A percentile compares a stretch with the other conserved stretches of the same genome.
Conservation (phyloP, 345 rosid genomes). For the Murraya paniculata region DNA sequence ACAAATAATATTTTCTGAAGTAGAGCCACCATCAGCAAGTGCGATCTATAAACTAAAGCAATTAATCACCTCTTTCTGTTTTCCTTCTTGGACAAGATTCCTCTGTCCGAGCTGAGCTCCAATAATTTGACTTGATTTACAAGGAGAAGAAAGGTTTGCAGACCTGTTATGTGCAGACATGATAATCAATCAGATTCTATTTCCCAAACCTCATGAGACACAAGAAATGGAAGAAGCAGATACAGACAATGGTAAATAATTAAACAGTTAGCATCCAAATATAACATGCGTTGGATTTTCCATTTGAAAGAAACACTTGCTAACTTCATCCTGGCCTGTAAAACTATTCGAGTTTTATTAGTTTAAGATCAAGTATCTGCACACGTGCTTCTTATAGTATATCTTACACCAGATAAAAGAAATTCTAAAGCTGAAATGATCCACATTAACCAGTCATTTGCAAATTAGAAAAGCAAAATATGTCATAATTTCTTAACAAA, state of each 20-base stretch:
- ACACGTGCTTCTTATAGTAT: background rate
- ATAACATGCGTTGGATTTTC: background rate
- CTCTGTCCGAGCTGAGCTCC: background rate
- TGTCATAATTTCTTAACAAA: background rate
- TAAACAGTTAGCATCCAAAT: background rate
- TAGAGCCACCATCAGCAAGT: background rate
- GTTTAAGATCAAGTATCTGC: background rate
- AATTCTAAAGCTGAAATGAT: background rate
- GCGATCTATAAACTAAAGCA: background rate
- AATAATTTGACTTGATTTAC: background rate
- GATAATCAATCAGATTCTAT: constrained; percentile 7
- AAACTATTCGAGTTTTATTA: background rate
- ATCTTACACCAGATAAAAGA: background rate
- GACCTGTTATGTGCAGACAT: constrained; percentile 13
- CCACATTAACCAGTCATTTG: background rate
- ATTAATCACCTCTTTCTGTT: constrained; percentile 12
- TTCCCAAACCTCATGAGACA: background rate
- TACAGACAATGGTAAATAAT: background rate
- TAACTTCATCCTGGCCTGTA: background rate
- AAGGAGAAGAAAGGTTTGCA: background rate
- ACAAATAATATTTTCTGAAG: background rate
- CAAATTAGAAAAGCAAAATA: background rate
- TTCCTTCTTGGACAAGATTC: constrained; percentile 1
- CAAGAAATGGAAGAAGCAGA: background rate
- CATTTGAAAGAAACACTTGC: background rate